Percentiles rank a stretch among this genome's conserved stretches.
Evolutionary conservation across 257 asterid genomes (phyloP).

Genomic region (Ligustrum vulgare): DNA sequence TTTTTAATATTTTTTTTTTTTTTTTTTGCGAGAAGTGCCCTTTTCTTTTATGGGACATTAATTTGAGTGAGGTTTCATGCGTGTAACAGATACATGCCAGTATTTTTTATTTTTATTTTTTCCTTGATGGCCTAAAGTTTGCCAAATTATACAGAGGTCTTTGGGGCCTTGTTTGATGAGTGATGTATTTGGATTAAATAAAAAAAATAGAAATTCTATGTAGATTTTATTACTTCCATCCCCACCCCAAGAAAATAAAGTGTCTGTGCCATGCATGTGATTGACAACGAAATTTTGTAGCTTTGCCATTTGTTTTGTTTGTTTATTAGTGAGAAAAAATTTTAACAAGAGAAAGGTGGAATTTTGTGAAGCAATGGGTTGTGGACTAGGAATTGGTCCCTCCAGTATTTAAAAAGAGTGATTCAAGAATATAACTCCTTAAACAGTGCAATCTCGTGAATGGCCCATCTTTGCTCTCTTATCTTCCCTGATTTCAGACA

Average conservation of each 20-base stretch:
- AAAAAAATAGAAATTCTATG: constrained; percentile 6
- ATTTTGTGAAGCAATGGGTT: constrained; percentile 19
- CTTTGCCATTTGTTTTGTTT: constrained; percentile 74
- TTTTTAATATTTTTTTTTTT: no score
- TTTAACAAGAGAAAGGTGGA: constrained; percentile 19
- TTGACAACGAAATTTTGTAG: constrained; percentile 74
- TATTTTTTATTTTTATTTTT: constrained; percentile 24
- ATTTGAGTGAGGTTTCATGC: constrained; percentile 25
- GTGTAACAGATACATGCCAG: constrained; percentile 48
- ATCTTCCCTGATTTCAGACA: constrained; percentile 43
- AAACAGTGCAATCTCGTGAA: constrained; percentile 40
- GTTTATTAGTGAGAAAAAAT: constrained; percentile 25
- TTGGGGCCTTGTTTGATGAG: constrained; percentile 73
- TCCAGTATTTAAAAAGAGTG: constrained; percentile 38
- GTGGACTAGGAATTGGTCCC: constrained; percentile 52
- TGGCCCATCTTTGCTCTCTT: constrained; percentile 43
- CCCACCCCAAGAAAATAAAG: constrained; percentile 18
- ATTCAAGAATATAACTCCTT: constrained; percentile 46
- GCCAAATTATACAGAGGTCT: constrained; percentile 71
- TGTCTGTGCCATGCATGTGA: constrained; percentile 73
- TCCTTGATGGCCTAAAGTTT: constrained; percentile 47
- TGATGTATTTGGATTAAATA: constrained; percentile 58
- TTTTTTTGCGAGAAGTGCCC: constrained; percentile 67
- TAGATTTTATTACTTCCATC: neutral
- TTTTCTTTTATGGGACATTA: constrained; percentile 41